Conservation (phyloP, 306 rosid genomes). For the Rosa chinensis region DNA sequence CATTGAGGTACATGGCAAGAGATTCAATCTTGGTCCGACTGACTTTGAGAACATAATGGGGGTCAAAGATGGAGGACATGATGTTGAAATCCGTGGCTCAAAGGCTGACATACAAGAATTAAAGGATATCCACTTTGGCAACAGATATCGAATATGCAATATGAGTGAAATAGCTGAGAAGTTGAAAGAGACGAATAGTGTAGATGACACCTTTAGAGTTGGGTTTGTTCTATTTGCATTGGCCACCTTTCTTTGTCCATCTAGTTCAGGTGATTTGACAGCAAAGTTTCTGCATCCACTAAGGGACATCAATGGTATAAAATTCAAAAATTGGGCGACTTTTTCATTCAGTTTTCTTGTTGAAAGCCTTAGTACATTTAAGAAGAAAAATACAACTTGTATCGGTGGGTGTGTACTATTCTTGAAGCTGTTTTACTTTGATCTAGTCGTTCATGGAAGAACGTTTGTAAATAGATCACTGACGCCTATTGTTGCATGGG, state of each 20-base stretch:
- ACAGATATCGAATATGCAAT: not conserved
- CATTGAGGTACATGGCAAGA: not conserved
- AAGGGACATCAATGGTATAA: slow-evolving; percentile 5
- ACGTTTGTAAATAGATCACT: not conserved
- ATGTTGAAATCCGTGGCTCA: not conserved
- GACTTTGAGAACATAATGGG: slow-evolving; percentile 7
- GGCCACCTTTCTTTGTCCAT: not conserved
- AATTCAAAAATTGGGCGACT: not conserved
- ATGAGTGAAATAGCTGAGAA: not conserved
- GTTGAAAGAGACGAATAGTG: not conserved
- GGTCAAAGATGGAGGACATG: not conserved
- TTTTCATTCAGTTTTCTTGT: not conserved
- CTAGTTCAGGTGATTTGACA: not conserved
- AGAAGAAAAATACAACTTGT: not conserved
- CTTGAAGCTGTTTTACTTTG: slow-evolving; percentile 5
- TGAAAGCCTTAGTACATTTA: not conserved
- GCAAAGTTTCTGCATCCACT: not conserved
- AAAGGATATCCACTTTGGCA: not conserved
- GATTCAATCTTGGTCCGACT: not conserved
- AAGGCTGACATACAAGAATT: not conserved
- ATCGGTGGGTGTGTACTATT: not conserved
- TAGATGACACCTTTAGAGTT: not conserved
- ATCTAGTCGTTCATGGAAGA: not conserved
- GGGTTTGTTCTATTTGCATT: not conserved
- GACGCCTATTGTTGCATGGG: not conserved